Percentiles rank a stretch among this genome's conserved stretches.
Conservation (phyloP, 31 red algal genomes). For the Endocladia muricata region DNA sequence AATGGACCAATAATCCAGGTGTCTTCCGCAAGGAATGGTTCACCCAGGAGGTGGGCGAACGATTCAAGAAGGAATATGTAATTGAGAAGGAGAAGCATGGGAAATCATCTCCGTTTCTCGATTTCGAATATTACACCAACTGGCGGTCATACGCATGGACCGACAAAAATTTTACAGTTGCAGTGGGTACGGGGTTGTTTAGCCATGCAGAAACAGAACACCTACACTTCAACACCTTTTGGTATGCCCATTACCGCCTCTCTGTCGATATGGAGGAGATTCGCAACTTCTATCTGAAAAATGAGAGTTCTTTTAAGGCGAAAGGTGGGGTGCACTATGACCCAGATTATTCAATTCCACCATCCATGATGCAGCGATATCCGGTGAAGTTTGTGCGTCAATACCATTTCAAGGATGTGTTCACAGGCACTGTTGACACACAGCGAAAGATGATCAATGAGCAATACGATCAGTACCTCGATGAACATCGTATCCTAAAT, state of each 20-base stretch:
- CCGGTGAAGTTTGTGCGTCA: slow-evolving; percentile 67
- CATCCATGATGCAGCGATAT: slow-evolving; percentile 41
- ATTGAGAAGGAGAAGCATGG: slow-evolving; percentile 36
- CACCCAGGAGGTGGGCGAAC: slow-evolving; percentile 25
- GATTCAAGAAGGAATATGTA: slow-evolving; percentile 46
- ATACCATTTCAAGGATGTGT: slow-evolving; percentile 39
- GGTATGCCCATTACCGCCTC: slow-evolving; percentile 65
- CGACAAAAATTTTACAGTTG: slow-evolving; percentile 62
- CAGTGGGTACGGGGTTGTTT: slow-evolving; percentile 54
- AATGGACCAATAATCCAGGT: slow-evolving; percentile 69
- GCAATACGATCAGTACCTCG: slow-evolving; percentile 31
- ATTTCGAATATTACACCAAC: slow-evolving; percentile 75
- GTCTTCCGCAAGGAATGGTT: slow-evolving; percentile 52
- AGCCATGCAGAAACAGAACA: slow-evolving; percentile 43
- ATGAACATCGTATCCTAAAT: slow-evolving; percentile 24
- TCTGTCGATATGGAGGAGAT: slow-evolving; percentile 53
- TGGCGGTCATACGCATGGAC: slow-evolving; percentile 51
- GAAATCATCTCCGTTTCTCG: slow-evolving; percentile 42
- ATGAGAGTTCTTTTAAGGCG: slow-evolving; percentile 40
- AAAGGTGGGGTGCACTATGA: slow-evolving; percentile 57
- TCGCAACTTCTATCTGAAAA: slow-evolving; percentile 38
- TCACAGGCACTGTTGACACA: slow-evolving; percentile 33
- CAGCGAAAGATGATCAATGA: slow-evolving; percentile 58
- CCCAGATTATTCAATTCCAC: slow-evolving; percentile 10
- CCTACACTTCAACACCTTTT: slow-evolving; percentile 55